Evolutionary conservation across 2,329 filamentous ascomycete species (phyloP), one percentile per base, ranked within the genome.

Genomic region (Aspergillus aculeatus): DNA sequence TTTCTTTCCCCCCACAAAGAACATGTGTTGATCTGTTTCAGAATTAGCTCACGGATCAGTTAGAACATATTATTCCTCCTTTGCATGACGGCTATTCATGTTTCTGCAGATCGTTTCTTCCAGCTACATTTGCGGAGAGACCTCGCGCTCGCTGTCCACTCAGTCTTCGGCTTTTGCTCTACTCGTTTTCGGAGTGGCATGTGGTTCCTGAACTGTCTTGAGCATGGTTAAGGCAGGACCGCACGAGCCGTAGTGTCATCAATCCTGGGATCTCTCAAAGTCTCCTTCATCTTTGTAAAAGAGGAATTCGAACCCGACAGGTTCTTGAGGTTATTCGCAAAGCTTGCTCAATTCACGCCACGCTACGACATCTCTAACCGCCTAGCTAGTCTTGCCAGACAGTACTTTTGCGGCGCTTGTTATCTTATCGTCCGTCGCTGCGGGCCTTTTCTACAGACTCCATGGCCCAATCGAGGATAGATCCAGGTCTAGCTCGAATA

Each of bases 381-480:
- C 16, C 5, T 19, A 44, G 14, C 38, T 9, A 44, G 6, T 19
- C 38, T n/a, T 16, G 11, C 7, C 38, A 9, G 6, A 44, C 14
- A 44, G 38, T 44, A 16, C 16, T n/a, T 16, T 19, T 7, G 14
- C 38, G 16, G 14, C 31, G 31, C 19, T 48, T 50, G 31, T 23
- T 41, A 41, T 29, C 1, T 24, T 48, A 23, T 50, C 35, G 21
- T 24, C 38, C 31, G 10, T 23, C 19, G 32, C 14, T 35, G 32
- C 26, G 12, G 44, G 21, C 12, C 19, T 41, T 48, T 23, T 35
- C 31, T 9, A 35, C 24, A 16, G 54, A 9, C 47, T 44, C 50
- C 23, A 64, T 67, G 61, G 55, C 57, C 52, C 48, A 51, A 10
- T 50, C 57, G 56, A 56, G 54, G 44, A 57, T 50, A 50, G 14